Base-by-base conservation (phyloP, 2,329 filamentous ascomycete genomes). In the Metarhizium rileyi region DNA sequence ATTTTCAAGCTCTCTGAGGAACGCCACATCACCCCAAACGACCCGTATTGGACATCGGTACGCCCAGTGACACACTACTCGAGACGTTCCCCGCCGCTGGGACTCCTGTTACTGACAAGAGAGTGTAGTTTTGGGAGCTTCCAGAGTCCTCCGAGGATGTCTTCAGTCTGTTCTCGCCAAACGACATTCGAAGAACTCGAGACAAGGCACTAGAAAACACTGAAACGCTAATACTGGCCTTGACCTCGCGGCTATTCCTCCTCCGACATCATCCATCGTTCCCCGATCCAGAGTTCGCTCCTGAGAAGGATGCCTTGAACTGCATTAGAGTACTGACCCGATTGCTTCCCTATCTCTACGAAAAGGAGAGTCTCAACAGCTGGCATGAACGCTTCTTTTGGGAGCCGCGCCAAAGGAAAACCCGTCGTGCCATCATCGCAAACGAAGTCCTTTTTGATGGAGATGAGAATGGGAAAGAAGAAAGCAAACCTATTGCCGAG, bases 371-470 rank as follows among this genome's bases (percentile, higher is more conserved):
- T 48, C 70, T 98, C 46, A 79, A 85, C 53, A 68, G 75, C 56
- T 98, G 93, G 93, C 90, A 97, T 63, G 85, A 95, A 54, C 81
- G 78, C 53, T 95, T 98, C 76, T 96, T 98, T 63, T 97, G 93
- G 93, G 77, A 79, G 1, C 73, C 78, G 44, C 77, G 89, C 57
- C 79, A 80, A 66, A 90, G 84, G 69, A 82, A 78, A 64, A 88
- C 81, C 38, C 80, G 83, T 50, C 83, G 78, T 57, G 74, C 80
- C 8, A 73, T 77, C 54, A 76, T 87, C 46, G 77, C 81, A 36
- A 80, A 79, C 46, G 87, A 95, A 67, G 80, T 95, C 20, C 74
- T 95, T 23, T 95, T 95, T 60, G 90, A 95, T 61, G 89, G 87
- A 62, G 78, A 78, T 2, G 74, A 81, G 48, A 71, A 74, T 55